phyloP scores from a whole-genome alignment of 768 basidiomycete species.

The Rhizopogon roseolus region DNA sequence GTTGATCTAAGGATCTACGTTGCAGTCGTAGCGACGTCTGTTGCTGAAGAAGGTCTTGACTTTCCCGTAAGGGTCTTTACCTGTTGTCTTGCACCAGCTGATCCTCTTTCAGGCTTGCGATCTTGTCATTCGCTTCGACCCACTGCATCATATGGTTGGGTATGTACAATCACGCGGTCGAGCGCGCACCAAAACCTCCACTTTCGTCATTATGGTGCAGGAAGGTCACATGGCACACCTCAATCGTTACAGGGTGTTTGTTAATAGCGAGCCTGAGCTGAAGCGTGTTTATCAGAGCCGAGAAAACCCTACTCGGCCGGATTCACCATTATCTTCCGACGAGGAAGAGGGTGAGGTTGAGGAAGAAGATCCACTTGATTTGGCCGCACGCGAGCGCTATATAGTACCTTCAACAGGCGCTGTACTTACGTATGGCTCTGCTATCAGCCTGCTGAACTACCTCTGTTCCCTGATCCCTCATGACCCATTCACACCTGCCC shows the following conservation, averaged over 20 bases:
- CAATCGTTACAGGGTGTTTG: conserved; percentile 53
- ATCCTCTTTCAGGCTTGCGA: conserved; percentile 64
- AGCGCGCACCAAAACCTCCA: conserved; percentile 70
- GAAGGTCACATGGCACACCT: conserved; percentile 51
- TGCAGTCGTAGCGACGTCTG: conserved; percentile 75
- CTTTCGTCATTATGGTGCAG: conserved; percentile 79
- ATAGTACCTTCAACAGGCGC: conserved; percentile 71
- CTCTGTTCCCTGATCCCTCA: conserved; percentile 76
- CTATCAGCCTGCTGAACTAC: conserved; percentile 64
- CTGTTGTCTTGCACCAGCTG: neutral
- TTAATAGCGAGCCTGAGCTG: conserved; percentile 59
- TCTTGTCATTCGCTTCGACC: conserved; percentile 82
- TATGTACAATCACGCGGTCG: conserved; percentile 90
- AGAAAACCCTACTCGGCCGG: conserved; percentile 26
- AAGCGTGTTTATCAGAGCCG: conserved; percentile 57
- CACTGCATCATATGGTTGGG: conserved; percentile 75
- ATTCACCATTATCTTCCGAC: conserved; percentile 20
- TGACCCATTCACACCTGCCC: conserved; percentile 61
- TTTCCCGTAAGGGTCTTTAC: conserved; percentile 54
- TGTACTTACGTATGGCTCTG: conserved; percentile 72
- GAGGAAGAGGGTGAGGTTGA: conserved; percentile 33
- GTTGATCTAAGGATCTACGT: neutral
- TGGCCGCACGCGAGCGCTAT: conserved; percentile 67
- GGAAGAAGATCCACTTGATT: conserved; percentile 48
- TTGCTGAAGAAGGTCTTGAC: conserved; percentile 91